Conservation (phyloP, 2,329 filamentous ascomycete genomes). For the Sclerotiophoma versabilis region DNA sequence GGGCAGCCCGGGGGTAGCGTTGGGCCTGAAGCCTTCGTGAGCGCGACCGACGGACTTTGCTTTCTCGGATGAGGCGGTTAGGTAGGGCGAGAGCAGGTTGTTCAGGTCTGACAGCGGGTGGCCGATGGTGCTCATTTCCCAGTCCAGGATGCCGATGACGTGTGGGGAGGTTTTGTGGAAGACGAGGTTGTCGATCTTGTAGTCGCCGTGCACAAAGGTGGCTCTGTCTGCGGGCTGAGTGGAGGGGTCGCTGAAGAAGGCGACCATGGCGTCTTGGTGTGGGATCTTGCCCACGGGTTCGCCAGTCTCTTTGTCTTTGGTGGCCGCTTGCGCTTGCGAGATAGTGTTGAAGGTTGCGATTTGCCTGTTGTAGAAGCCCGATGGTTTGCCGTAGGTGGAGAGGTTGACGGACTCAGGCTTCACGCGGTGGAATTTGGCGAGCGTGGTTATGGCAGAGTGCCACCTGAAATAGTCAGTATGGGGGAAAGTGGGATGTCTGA, state of each 20-base stretch:
- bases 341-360: constrained; percentile 82
- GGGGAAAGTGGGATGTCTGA: neutral
- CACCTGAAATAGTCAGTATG: constrained; percentile 61
- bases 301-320: constrained; percentile 78
- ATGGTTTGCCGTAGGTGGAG: constrained; percentile 72
- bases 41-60: constrained; percentile 50
- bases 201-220: constrained; percentile 90
- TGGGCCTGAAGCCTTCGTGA: constrained; percentile 65
- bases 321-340: constrained; percentile 76
- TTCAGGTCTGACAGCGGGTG: constrained; percentile 90
- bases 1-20: constrained; percentile 71
- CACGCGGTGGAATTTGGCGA: constrained; percentile 85
- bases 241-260: constrained; percentile 74
- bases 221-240: constrained; percentile 79
- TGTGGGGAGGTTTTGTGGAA: constrained; percentile 88
- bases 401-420: constrained; percentile 71
- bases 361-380: constrained; percentile 86
- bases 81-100: constrained; percentile 69
- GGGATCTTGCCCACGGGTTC: constrained; percentile 82
- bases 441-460: constrained; percentile 80
- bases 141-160: constrained; percentile 92
- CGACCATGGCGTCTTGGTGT: constrained; percentile 79
- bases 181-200: constrained; percentile 73
- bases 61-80: constrained; percentile 50
- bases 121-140: constrained; percentile 96